These are phyloP conservation scores for Talaromyces sp. DNA, from an alignment of 2,329 filamentous ascomycete species.

Conservation along the genomic window DNA sequence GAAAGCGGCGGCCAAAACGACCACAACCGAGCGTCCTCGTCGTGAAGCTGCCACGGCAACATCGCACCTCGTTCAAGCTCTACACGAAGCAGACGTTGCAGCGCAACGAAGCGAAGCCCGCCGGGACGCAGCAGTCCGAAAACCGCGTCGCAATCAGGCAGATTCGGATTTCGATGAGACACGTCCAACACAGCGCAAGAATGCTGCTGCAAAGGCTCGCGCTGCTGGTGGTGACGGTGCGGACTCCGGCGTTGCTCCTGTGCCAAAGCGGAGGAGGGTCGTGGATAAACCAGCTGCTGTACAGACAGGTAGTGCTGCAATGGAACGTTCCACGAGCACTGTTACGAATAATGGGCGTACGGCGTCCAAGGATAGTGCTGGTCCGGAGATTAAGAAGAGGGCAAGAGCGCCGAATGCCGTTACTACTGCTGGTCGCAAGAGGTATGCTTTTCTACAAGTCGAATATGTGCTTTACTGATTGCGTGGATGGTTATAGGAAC, in stretches of 20 bases:
- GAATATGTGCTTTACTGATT: constrained; percentile 2
- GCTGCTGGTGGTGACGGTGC: constrained; percentile 23
- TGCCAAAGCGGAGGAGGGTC: constrained; percentile 73
- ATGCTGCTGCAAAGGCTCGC: constrained; percentile 49
- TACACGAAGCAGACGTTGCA: constrained; percentile 78
- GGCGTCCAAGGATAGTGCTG: constrained; percentile 63
- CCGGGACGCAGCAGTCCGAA: constrained; percentile 77
- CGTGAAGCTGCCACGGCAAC: constrained; percentile 69
- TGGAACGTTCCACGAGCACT: constrained; percentile 42
- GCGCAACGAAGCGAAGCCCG: constrained; percentile 73
- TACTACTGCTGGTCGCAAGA: constrained; percentile 62
- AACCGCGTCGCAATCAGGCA: constrained; percentile 66
- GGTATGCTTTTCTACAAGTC: constrained; percentile 50
- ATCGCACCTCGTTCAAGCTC: constrained; percentile 59
- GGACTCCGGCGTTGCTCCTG: constrained; percentile 40
- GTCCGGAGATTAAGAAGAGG: constrained; percentile 68
- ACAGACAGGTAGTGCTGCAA: constrained; percentile 30
- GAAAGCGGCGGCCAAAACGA: constrained; percentile 58
- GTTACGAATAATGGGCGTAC: constrained; percentile 32
- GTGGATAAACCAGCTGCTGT: constrained; percentile 57
- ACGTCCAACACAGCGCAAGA: constrained; percentile 54
- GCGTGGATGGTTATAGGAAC: constrained; percentile 32
- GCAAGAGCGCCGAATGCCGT: constrained; percentile 68
- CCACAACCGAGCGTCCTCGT: constrained; percentile 65
- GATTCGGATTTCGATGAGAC: constrained; percentile 78